Evolutionary conservation across 441 rosid species (phyloP), one percentile per base, ranked within the genome.

Genomic region (Geranium incanum): DNA sequence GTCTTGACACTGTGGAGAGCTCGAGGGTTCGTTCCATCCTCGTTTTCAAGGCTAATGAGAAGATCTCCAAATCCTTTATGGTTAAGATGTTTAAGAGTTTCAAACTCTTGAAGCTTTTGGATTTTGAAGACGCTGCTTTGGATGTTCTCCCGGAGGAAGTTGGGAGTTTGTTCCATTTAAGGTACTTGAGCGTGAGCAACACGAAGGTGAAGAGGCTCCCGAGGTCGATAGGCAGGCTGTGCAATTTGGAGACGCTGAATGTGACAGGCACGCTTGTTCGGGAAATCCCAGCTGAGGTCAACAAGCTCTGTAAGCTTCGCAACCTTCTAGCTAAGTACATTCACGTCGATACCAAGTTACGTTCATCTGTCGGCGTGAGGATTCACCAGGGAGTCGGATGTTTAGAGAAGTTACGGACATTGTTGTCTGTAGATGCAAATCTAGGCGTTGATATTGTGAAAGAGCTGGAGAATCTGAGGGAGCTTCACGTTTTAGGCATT

Each of bases 111-210:
- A 66, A 65, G 21, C 48, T 72, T 9, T 60, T 72, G 0, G 69
- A 72, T 66, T 45, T 71, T 7, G 60, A 71, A 62, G 55, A 36
- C 15, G 50, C 65, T 64, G 45, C 43, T 3, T 1, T 66, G 36
- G 1, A 43, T 23, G 1, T 23, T 15, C 45, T 71, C 9, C 74
- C 70, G 9, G 66, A 64, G 5, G 77, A 55, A 21, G 23, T 74
- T n/a, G 77, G 77, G 21, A 69, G 63, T 36, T 21, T 74, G 0
- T 64, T 74, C 37, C 69, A 74, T 64, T 50, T 64, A 65, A 69
- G 36, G 23, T 74, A 63, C 45, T 62, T 74, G 1, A 68, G 68
- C 39, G 36, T 63, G 12, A 45, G 28, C 64, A 33, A 64, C 6
- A 74, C 77, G 9, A 48, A 69, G 7, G 65, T 74, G 5, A 36